Evolutionary conservation across 2,329 filamentous ascomycete species (phyloP).

Genomic region (Thielaviopsis ethacetica): DNA sequence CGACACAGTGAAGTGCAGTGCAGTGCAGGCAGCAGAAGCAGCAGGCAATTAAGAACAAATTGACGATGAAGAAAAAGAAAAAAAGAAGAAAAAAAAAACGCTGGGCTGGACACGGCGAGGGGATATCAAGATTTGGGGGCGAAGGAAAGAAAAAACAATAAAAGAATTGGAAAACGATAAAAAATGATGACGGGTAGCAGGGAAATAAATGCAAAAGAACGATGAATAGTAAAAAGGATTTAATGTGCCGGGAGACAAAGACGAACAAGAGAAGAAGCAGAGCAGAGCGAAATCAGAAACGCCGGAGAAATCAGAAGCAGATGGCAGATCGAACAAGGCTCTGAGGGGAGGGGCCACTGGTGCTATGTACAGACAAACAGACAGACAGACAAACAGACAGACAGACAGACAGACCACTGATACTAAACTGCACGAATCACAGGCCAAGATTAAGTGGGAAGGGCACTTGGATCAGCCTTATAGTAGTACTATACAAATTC

Average conservation of each 20-base stretch:
- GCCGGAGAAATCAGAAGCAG: neutral
- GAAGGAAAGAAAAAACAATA: constrained; percentile 2
- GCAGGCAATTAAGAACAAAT: neutral
- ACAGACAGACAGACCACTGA: too few relatives aligned
- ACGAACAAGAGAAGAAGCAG: neutral
- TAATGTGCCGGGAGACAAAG: neutral
- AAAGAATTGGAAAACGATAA: neutral
- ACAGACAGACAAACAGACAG: too few relatives aligned
- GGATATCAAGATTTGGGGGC: neutral
- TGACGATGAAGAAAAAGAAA: neutral
- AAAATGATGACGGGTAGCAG: neutral
- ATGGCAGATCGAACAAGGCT: neutral
- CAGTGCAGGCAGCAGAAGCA: too few relatives aligned
- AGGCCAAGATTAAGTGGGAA: too few relatives aligned
- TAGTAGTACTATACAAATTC: neutral
- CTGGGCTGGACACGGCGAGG: neutral
- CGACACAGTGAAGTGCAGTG: too few relatives aligned
- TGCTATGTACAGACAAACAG: too few relatives aligned
- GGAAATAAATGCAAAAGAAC: neutral
- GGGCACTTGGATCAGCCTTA: too few relatives aligned
- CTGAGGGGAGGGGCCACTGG: too few relatives aligned
- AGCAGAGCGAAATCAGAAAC: too few relatives aligned
- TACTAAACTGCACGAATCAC: too few relatives aligned
- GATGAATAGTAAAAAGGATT: neutral
- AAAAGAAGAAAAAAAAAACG: neutral